Evolutionary conservation across 192 early-diverging fungal genomes (phyloP).

Genomic region (Tieghemiomyces parasiticus): DNA sequence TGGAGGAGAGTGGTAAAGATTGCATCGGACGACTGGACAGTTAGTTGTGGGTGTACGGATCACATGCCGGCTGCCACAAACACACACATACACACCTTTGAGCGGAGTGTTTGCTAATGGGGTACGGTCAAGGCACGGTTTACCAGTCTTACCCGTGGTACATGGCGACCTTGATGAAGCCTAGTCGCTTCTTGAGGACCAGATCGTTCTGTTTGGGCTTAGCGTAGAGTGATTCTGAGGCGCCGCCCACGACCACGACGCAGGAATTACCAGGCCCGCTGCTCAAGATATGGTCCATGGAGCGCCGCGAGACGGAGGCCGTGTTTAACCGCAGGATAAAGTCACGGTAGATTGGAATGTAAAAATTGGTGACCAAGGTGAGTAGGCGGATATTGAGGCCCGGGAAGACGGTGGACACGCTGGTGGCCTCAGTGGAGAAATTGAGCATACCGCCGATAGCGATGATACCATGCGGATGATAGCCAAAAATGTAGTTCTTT

Average conservation of each 20-base stretch:
- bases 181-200: constrained; percentile 61
- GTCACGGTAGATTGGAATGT: constrained; percentile 75
- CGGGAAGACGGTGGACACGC: constrained; percentile 57
- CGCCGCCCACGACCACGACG: constrained; percentile 86
- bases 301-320: constrained; percentile 55
- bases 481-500: constrained; percentile 78
- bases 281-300: constrained; percentile 60
- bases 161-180: constrained; percentile 86
- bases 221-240: constrained; percentile 64
- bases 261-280: constrained; percentile 49
- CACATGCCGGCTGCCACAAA: too few species aligned
- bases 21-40: too few species aligned
- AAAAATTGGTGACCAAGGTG: constrained; percentile 73
- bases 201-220: constrained; percentile 46
- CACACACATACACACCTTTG: too few species aligned
- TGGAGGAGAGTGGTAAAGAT: not conserved
- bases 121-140: too few species aligned
- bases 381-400: constrained; percentile 65
- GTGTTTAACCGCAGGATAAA: constrained; percentile 63
- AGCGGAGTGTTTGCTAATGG: too few species aligned
- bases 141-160: constrained; percentile 37
- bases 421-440: constrained; percentile 67
- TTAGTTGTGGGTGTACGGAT: too few species aligned
- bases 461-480: constrained; percentile 88
- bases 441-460: constrained; percentile 65